phyloP scores from a whole-genome alignment of 441 rosid genomes.

The Euphorbia celastroides region DNA sequence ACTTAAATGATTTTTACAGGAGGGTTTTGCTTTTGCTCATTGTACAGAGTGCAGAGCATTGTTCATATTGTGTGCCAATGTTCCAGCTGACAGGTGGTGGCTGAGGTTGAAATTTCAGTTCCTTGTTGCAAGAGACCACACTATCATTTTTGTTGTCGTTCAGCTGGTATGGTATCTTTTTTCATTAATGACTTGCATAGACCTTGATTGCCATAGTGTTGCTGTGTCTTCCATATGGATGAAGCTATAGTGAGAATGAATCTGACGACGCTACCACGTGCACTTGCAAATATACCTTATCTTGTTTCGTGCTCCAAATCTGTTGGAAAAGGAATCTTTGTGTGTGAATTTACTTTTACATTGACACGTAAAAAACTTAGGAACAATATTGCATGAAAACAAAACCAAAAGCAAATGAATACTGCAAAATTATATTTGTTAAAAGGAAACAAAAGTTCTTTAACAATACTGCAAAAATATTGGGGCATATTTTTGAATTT shows the following conservation, averaged over 20 bases:
- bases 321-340: background rate
- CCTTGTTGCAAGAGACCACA: conserved; percentile 95
- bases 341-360: background rate
- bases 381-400: background rate
- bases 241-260: background rate
- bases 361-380: background rate
- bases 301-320: background rate
- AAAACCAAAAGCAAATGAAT: background rate
- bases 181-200: background rate
- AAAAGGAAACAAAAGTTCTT: too few species aligned
- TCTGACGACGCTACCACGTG: background rate
- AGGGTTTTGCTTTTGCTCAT: conserved; percentile 99
- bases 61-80: conserved; percentile 88
- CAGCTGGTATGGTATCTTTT: conserved; percentile 71
- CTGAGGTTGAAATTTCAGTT: conserved; percentile 96
- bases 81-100: conserved; percentile 99
- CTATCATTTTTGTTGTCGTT: conserved; percentile 82
- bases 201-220: background rate
- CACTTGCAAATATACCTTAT: background rate
- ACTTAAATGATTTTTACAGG: conserved; percentile 49
- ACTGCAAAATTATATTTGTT: too few species aligned
- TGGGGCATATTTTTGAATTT: background rate
- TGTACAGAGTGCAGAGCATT: conserved; percentile 98
- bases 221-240: background rate
- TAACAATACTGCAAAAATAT: background rate